phyloP scores from a whole-genome alignment of 2,329 filamentous ascomycete species.

The Xylaria sp. region DNA sequence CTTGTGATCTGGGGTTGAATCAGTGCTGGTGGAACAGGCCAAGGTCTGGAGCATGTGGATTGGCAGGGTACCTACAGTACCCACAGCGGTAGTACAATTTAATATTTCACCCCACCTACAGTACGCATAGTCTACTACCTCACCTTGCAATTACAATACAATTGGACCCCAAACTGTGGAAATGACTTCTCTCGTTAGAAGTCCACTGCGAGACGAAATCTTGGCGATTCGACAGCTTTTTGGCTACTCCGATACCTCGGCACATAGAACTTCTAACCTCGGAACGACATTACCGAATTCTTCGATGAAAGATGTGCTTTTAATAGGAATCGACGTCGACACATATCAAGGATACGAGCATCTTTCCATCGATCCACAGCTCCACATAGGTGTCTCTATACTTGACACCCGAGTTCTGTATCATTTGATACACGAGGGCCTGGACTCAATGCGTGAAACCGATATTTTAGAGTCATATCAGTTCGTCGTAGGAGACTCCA shows the following conservation, averaged over 20 bases:
- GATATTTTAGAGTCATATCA: slow-evolving; percentile 26
- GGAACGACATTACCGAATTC: slow-evolving; percentile 28
- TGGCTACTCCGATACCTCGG: slow-evolving; percentile 30
- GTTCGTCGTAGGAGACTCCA: slow-evolving; percentile 26
- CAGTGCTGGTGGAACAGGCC: neutral
- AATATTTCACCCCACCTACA: no score
- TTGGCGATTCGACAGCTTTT: slow-evolving; percentile 31
- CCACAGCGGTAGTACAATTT: no score
- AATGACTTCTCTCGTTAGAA: no score
- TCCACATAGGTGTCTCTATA: slow-evolving; percentile 32
- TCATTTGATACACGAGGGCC: slow-evolving; percentile 9
- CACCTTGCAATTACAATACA: no score
- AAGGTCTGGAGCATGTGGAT: neutral
- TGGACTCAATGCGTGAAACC: slow-evolving; percentile 3
- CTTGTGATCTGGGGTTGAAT: slow-evolving; percentile 1
- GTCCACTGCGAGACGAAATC: slow-evolving; percentile 33
- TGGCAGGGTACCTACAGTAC: neutral
- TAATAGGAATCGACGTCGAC: slow-evolving; percentile 34
- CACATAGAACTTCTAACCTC: slow-evolving; percentile 21
- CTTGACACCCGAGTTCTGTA: slow-evolving; percentile 30
- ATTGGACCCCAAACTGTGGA: no score
- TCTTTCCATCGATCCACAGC: slow-evolving; percentile 26
- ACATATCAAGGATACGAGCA: slow-evolving; percentile 33
- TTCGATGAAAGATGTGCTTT: slow-evolving; percentile 35
- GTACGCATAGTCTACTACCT: no score